Percentiles rank a stretch among this genome's conserved stretches.
These are phyloP conservation scores for Alternaria hordeiaustralica DNA, from an alignment of 2,329 filamentous ascomycete species.

Conservation along the genomic window DNA sequence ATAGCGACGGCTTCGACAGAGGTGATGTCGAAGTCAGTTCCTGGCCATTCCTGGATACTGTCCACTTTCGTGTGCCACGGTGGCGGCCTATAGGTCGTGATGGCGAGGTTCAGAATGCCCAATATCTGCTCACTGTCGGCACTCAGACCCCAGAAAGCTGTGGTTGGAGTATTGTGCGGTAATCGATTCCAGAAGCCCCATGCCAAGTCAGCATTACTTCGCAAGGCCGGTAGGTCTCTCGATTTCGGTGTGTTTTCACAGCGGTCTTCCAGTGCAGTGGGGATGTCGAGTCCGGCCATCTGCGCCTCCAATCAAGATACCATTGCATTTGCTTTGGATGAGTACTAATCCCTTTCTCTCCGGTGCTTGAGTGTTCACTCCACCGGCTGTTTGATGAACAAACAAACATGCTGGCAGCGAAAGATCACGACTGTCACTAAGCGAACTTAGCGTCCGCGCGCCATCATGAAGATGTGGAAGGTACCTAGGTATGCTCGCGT, in stretches of 20 bases:
- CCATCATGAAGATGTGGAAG: background rate
- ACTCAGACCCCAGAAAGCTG: background rate
- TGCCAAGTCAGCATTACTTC: background rate
- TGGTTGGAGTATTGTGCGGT: background rate
- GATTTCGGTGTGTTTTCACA: background rate
- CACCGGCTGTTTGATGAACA: background rate
- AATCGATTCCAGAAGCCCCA: constrained; percentile 12
- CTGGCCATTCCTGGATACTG: background rate
- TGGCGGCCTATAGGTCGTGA: background rate
- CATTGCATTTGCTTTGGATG: too few relatives aligned
- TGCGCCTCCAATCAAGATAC: background rate
- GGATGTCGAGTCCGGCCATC: background rate
- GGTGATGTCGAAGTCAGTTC: background rate
- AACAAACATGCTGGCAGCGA: background rate
- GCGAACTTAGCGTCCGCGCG: background rate
- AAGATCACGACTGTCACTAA: background rate
- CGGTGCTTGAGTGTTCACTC: background rate
- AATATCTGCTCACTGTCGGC: background rate
- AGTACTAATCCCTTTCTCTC: background rate
- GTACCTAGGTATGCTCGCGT: background rate
- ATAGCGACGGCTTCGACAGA: background rate
- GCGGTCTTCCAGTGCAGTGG: background rate
- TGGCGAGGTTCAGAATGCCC: background rate
- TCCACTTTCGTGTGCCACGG: background rate
- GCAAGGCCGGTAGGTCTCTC: background rate